Evolutionary conservation across 306 rosid genomes (phyloP), one percentile per base, ranked within the genome.

Genomic region (Cucurbita moschata): DNA sequence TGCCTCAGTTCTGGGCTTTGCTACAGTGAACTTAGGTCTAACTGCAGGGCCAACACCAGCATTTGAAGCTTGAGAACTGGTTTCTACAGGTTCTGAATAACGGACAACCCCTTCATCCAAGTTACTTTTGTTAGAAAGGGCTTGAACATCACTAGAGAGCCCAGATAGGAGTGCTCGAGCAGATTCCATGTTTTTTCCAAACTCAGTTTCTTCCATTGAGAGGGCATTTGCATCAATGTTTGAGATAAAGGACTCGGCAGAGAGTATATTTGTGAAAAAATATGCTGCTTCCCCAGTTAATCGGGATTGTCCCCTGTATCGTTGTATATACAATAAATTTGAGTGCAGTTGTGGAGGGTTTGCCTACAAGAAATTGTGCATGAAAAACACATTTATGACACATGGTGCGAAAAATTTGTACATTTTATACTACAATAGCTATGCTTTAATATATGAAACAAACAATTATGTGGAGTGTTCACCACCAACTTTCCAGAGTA

Each of bases 341-440:
- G 97, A 95, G 88, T 85, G 90, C 79, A 95, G 89, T 73, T 91
- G 96, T 10, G 96, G 97, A 76, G 99, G 99, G 81, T 95, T 95
- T 60, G 99, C 99, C 99, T 95, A 88, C 86, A 83, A 46, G 39
- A 78, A 47, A 77, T 74, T 80, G 55, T 68, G 71, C 60, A 47
- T 19, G 60, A 51, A 76, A 82, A 57, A 61, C 18, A 74, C 59
- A 15, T 64, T 62, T 59, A 16, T 53, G 56, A 58, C 35, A 73
- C 46, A 67, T 8, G 62, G 19, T 65, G 76, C 50, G 42, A 26
- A 10, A 51, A 65, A 16, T n/a, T 11, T 37, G 19, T 23, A 60
- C 37, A 49, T 11, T 72, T 38, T 71, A 71, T 35, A 69, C 18
- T 8, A 49, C 23, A 16, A 49, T 7, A 26, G 51, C 56, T 43